Evolutionary conservation across 371 early-diverging fungal genomes (phyloP), one percentile per base, ranked within the genome.

Genomic region (Funneliformis caledonium): DNA sequence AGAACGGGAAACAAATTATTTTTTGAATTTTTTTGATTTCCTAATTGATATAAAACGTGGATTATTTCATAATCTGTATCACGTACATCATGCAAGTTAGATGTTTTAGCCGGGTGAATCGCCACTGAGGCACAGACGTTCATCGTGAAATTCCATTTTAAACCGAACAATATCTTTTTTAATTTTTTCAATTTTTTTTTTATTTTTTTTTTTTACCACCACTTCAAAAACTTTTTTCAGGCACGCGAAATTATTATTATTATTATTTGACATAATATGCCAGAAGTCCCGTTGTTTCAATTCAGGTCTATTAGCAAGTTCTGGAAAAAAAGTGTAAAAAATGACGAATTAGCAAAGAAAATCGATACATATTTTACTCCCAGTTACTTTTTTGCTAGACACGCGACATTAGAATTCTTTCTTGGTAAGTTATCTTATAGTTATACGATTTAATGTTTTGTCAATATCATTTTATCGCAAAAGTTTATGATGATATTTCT

Each of bases 331-430:
- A 6, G 50, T n/a, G 74, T 37, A 8, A 74, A 37, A 31, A 56
- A 12, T 48, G 77, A 64, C 14, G 64, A 42, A 22, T 10, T 64
- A 33, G 1, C 8, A 61, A 76, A 64, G 22, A 76, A 76, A 14
- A 64, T 76, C 4, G 60, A 60, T 5, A 10, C 6, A 31, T 76
- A 64, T 64, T 76, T 76, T 76, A 26, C 7, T n/a, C 7, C 77
- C 11, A 9, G 3, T 12, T 0, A 64, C n/a, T 76, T 76, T 22
- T 76, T 76, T 62, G 11, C 31, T 62, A 47, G n/a, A 22, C 62
- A 48, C 43, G 4, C 77, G 19, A 62, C 33, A 42, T 22, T 56
- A 8, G 77, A 76, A 14, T 76, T 76, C 37, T 76, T 62, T 37
- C 61, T 64, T 62, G 77, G 77, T 76, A 76, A 52, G 77, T 11